A percentile compares a stretch with the other conserved stretches of the same genome.
Evolutionary conservation across 257 asterid species (phyloP).

Genomic region (Nicotiana otophora): DNA sequence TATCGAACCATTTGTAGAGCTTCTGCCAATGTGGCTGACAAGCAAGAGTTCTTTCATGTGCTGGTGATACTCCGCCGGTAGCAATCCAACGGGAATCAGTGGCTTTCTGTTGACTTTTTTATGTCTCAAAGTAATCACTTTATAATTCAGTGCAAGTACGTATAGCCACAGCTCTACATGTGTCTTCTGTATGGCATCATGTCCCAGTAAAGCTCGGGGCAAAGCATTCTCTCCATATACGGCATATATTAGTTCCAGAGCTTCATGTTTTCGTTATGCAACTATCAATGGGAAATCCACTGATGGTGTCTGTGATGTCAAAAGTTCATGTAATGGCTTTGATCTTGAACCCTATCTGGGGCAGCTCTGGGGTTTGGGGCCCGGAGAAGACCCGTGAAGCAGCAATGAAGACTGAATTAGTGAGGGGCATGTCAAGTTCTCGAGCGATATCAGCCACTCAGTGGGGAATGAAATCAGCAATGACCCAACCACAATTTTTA

Average conservation of each 20-base stretch:
- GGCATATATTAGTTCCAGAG: background rate
- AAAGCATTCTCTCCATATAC: background rate
- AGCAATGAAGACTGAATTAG: background rate
- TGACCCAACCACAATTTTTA: background rate
- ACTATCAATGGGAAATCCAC: background rate
- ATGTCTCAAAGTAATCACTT: slow-evolving; percentile 8
- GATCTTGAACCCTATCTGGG: background rate
- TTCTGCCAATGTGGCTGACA: background rate
- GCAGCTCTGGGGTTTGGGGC: background rate
- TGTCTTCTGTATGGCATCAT: background rate
- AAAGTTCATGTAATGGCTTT: background rate
- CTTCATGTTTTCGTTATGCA: background rate
- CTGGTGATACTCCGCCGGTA: slow-evolving; percentile 8
- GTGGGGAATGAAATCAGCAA: background rate
- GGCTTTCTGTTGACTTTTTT: slow-evolving; percentile 4
- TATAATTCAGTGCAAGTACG: slow-evolving; percentile 15
- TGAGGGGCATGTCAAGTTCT: background rate
- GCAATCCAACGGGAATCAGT: slow-evolving; percentile 14
- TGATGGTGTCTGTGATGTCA: background rate
- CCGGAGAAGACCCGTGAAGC: background rate
- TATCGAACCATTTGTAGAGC: slow-evolving; percentile 18
- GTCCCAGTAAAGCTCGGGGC: background rate
- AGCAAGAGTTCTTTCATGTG: background rate
- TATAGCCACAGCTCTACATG: background rate
- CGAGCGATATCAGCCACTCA: background rate